A percentile compares a stretch with the other conserved stretches of the same genome.
Conservation (phyloP, 805 yeast genomes). For the Hanseniaspora thailandica region DNA sequence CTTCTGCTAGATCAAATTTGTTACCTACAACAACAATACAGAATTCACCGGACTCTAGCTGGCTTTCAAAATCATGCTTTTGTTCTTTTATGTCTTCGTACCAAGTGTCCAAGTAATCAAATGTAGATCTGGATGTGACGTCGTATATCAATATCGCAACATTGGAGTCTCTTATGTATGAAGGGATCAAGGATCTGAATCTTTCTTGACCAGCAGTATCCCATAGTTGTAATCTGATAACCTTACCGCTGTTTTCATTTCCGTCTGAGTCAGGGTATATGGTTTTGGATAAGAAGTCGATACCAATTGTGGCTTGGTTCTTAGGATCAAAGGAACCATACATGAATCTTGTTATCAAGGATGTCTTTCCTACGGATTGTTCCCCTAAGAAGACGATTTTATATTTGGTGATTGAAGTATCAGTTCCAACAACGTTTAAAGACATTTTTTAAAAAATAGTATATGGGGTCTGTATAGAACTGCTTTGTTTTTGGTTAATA, state of each 20-base stretch:
- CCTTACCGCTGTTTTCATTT: conserved; percentile 45
- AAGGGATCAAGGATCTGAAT: conserved; percentile 86
- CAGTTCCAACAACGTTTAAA: conserved; percentile 16
- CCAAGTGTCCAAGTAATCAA: conserved; percentile 81
- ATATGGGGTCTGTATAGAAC: too few relatives aligned
- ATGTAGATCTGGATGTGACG: conserved; percentile 73
- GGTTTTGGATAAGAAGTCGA: conserved; percentile 86
- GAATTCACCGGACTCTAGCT: conserved; percentile 52
- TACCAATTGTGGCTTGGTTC: conserved; percentile 90
- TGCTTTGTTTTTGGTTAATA: too few relatives aligned
- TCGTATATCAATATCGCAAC: conserved; percentile 97
- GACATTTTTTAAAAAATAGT: conserved; percentile 9
- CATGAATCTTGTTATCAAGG: conserved; percentile 93
- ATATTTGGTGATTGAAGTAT: conserved; percentile 41
- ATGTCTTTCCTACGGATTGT: conserved; percentile 92
- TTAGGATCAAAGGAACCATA: conserved; percentile 94
- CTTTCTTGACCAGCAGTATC: conserved; percentile 97
- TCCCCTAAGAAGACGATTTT: conserved; percentile 96
- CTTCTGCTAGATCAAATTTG: conserved; percentile 68
- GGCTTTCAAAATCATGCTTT: conserved; percentile 31
- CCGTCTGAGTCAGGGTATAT: conserved; percentile 64
- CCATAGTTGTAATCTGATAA: conserved; percentile 91
- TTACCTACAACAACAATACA: conserved; percentile 86
- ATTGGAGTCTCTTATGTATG: conserved; percentile 88
- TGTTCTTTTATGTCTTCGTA: conserved; percentile 88